Percentiles rank a stretch among this genome's conserved stretches.
phyloP scores from a whole-genome alignment of 2,329 filamentous ascomycete species.

The Verticillium alfalfae region DNA sequence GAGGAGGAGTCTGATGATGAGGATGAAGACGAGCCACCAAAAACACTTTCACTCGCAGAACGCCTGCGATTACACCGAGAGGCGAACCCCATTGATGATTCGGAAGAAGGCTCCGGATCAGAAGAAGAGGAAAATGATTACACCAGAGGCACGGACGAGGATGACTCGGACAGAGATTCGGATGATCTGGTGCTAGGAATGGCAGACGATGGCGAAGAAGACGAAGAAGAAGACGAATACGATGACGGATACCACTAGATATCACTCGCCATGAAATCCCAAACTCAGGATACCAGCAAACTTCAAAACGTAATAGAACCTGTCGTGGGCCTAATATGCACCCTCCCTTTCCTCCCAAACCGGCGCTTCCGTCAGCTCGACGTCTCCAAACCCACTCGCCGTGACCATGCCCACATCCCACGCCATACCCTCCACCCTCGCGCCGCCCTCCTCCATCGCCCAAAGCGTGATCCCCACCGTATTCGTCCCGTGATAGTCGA shows the following conservation, averaged over 20 bases:
- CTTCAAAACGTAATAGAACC: background rate
- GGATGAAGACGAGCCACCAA: slow-evolving; percentile 6
- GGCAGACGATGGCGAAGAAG: slow-evolving; percentile 24
- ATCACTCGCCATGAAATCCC: background rate
- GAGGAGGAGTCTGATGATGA: slow-evolving; percentile 6
- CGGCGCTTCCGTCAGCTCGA: slow-evolving; percentile 33
- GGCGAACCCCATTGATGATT: slow-evolving; percentile 11
- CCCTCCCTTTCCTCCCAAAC: slow-evolving; percentile 34
- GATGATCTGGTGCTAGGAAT: slow-evolving; percentile 22
- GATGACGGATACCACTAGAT: background rate
- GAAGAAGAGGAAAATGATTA: slow-evolving; percentile 14
- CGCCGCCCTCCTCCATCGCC: slow-evolving; percentile 54
- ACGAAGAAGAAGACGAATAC: slow-evolving; percentile 6
- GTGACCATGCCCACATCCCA: slow-evolving; percentile 32
- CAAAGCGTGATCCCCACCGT: slow-evolving; percentile 64
- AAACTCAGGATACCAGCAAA: background rate
- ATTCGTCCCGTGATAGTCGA: slow-evolving; percentile 67
- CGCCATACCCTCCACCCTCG: slow-evolving; percentile 33
- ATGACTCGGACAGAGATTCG: slow-evolving; percentile 10
- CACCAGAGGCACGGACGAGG: slow-evolving; percentile 10
- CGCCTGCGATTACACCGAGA: slow-evolving; percentile 14
- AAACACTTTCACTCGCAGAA: slow-evolving; percentile 14
- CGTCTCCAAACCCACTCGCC: slow-evolving; percentile 32
- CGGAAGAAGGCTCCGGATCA: slow-evolving; percentile 12
- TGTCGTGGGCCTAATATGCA: slow-evolving; percentile 25